These are phyloP conservation scores for Monosporascus cannonballus DNA, from an alignment of 2,329 filamentous ascomycete genomes.

Conservation along the genomic window DNA sequence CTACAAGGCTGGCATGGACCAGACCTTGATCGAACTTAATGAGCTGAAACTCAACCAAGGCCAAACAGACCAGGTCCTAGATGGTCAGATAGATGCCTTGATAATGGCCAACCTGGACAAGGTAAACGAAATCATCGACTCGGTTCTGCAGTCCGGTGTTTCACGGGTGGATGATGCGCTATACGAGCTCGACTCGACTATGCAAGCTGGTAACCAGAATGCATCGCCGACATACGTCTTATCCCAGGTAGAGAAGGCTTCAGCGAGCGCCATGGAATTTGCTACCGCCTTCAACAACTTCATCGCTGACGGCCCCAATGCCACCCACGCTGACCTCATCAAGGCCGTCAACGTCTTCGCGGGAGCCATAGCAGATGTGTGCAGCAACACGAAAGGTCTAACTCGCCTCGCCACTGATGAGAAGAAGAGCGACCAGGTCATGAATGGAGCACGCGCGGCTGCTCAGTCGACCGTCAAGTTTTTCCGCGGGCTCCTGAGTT, in stretches of 20 bases:
- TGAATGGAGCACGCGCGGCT: slow-evolving; percentile 75
- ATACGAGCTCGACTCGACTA: slow-evolving; percentile 94
- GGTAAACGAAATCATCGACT: slow-evolving; percentile 97
- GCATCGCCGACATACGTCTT: slow-evolving; percentile 91
- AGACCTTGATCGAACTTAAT: slow-evolving; percentile 87
- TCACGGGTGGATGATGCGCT: slow-evolving; percentile 92
- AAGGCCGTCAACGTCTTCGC: slow-evolving; percentile 87
- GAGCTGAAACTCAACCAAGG: slow-evolving; percentile 73
- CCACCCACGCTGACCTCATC: slow-evolving; percentile 84
- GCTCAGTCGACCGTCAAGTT: slow-evolving; percentile 87
- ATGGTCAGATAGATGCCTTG: slow-evolving; percentile 86
- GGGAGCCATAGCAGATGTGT: slow-evolving; percentile 84
- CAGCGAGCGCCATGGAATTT: slow-evolving; percentile 91
- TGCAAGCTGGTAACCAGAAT: slow-evolving; percentile 98
- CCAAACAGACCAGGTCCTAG: slow-evolving; percentile 72
- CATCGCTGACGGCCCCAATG: slow-evolving; percentile 91
- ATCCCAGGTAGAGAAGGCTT: slow-evolving; percentile 95
- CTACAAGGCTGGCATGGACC: slow-evolving; percentile 96
- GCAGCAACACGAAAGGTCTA: slow-evolving; percentile 94
- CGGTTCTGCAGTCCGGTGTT: slow-evolving; percentile 87
- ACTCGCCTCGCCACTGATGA: slow-evolving; percentile 91
- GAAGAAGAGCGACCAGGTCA: slow-evolving; percentile 83
- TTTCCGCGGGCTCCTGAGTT: slow-evolving; percentile 90
- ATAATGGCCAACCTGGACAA: slow-evolving; percentile 82
- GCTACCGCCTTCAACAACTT: slow-evolving; percentile 98